Evolutionary conservation across 2,329 filamentous ascomycete species (phyloP).

Genomic region (Fusarium sp.): DNA sequence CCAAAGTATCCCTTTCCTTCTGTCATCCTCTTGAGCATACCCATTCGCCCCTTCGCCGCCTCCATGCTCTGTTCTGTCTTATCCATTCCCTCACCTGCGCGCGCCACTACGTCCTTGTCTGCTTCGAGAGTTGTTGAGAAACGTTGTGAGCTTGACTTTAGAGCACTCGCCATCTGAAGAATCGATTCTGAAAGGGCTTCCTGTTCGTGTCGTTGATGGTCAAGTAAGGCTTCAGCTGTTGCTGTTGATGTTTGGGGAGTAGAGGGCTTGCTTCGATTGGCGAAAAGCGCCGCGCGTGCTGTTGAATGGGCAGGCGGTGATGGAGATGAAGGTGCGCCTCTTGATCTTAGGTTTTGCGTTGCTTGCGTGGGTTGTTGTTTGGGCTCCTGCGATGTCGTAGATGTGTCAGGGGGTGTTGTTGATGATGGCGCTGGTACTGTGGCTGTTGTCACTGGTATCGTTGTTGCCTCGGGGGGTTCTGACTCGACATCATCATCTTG

Average conservation of each 20-base stretch:
- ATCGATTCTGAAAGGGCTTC: constrained; percentile 83
- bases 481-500: constrained; percentile 48
- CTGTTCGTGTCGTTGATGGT: constrained; percentile 81
- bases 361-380: constrained; percentile 44
- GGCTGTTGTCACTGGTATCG: constrained; percentile 15
- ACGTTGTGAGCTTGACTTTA: constrained; percentile 77
- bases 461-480: constrained; percentile 56
- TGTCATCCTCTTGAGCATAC: constrained; percentile 77
- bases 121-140: constrained; percentile 76
- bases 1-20: constrained; percentile 91
- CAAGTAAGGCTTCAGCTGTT: constrained; percentile 75
- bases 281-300: constrained; percentile 56
- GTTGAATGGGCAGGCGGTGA: constrained; percentile 44
- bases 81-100: constrained; percentile 78
- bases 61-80: constrained; percentile 80
- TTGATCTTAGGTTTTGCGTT: constrained; percentile 47
- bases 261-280: constrained; percentile 48
- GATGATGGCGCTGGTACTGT: constrained; percentile 11
- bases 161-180: constrained; percentile 77
- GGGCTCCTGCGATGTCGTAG: constrained; percentile 9
- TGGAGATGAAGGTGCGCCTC: constrained; percentile 37
- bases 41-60: constrained; percentile 79
- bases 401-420: constrained; percentile 14
- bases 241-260: constrained; percentile 54
- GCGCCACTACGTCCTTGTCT: constrained; percentile 74